A percentile compares a stretch with the other conserved stretches of the same genome.
Evolutionary conservation across 1,139 yeast genomes (phyloP).

Genomic region (Pichia sp.): DNA sequence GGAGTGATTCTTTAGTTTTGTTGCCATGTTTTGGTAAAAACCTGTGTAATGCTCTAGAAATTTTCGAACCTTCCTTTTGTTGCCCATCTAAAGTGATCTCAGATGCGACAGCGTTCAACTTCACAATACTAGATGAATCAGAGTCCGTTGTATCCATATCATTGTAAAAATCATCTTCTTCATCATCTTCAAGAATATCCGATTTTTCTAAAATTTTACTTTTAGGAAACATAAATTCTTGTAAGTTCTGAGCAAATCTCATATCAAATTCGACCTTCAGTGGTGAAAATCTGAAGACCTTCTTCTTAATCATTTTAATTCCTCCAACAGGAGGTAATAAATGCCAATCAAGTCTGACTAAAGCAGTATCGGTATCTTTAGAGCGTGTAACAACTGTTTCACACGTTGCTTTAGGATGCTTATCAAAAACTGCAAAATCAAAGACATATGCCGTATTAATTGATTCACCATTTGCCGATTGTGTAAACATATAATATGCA

Average conservation of each 20-base stretch:
- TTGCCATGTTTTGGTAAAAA: slow-evolving; percentile 5
- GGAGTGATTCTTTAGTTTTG: not conserved
- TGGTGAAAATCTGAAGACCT: slow-evolving; percentile 53
- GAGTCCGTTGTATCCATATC: slow-evolving; percentile 5
- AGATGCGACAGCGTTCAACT: slow-evolving; percentile 1
- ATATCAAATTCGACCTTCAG: slow-evolving; percentile 69
- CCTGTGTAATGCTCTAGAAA: slow-evolving; percentile 12
- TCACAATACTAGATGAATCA: not conserved
- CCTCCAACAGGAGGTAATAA: slow-evolving; percentile 83
- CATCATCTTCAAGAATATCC: slow-evolving; percentile 13
- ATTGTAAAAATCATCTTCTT: slow-evolving; percentile 22
- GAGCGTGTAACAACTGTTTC: slow-evolving; percentile 22
- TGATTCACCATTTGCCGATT: slow-evolving; percentile 42
- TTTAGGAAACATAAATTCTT: slow-evolving; percentile 43
- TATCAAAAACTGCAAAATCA: slow-evolving; percentile 25
- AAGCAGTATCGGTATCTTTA: slow-evolving; percentile 37
- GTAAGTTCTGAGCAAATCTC: slow-evolving; percentile 53
- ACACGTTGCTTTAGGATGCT: slow-evolving; percentile 22
- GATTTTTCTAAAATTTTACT: slow-evolving; percentile 21
- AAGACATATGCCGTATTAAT: slow-evolving; percentile 35
- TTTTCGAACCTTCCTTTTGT: slow-evolving; percentile 6
- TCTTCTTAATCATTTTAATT: slow-evolving; percentile 56
- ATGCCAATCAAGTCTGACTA: slow-evolving; percentile 62
- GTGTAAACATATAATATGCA: slow-evolving; percentile 35
- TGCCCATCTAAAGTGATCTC: not conserved